These are phyloP conservation scores for Fusarium avenaceum DNA, from an alignment of 2,329 filamentous ascomycete genomes.

Conservation along the genomic window DNA sequence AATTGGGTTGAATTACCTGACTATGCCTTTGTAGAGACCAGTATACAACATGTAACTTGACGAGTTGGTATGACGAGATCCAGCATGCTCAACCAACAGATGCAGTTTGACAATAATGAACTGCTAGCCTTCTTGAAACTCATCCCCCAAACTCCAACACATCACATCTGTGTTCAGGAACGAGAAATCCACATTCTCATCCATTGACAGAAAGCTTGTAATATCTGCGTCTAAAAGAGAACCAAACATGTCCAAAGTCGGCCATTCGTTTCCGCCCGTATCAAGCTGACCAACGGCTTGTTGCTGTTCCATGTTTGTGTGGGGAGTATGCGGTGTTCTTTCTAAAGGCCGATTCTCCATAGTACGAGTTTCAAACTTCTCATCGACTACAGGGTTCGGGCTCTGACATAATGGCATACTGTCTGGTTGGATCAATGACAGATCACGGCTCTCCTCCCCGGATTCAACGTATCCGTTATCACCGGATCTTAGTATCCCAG, in stretches of 20 bases:
- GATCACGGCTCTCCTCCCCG: background rate
- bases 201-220: background rate
- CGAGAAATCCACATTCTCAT: background rate
- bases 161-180: background rate
- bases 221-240: conserved; percentile 24
- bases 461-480: background rate
- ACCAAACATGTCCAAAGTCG: conserved; percentile 14
- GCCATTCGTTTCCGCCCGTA: background rate
- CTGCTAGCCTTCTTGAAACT: background rate
- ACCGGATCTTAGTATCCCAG: background rate
- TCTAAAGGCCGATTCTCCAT: no score
- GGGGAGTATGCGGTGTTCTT: background rate
- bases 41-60: no score
- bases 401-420: no score
- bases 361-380: background rate
- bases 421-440: background rate
- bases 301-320: background rate
- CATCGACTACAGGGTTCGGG: no score
- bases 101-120: no score
- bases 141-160: background rate
- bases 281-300: accelerated
- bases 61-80: no score
- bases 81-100: no score
- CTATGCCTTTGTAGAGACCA: no score
- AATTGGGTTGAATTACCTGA: background rate